Evolutionary conservation across 1,139 yeast genomes (phyloP).

Genomic region (Suhomyces bokatorum): DNA sequence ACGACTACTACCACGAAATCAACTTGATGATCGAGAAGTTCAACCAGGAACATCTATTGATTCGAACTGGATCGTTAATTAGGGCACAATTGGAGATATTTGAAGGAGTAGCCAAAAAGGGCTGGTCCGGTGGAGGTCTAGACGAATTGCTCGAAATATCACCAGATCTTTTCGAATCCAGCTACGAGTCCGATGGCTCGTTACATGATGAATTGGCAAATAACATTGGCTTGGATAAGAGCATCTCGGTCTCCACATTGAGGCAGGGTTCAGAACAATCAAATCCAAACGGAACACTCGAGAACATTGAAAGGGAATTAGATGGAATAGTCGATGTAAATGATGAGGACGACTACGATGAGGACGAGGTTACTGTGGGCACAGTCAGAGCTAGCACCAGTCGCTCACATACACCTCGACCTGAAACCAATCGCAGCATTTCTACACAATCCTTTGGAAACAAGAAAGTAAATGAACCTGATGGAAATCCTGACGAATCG

Average conservation of each 20-base stretch:
- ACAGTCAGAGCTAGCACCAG: background rate
- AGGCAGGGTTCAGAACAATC: slow-evolving; percentile 6
- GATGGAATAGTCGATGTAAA: slow-evolving; percentile 1
- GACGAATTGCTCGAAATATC: slow-evolving; percentile 61
- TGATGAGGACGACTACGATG: slow-evolving; percentile 9
- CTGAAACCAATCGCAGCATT: background rate
- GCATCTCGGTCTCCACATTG: slow-evolving; percentile 14
- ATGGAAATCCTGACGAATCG: slow-evolving; percentile 26
- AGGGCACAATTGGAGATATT: slow-evolving; percentile 79
- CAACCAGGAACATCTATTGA: slow-evolving; percentile 51
- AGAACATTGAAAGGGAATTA: slow-evolving; percentile 1
- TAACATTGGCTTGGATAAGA: slow-evolving; percentile 10
- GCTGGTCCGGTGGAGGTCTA: slow-evolving; percentile 85
- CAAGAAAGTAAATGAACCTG: slow-evolving; percentile 4
- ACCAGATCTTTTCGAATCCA: slow-evolving; percentile 50
- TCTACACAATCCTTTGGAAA: background rate
- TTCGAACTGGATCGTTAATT: slow-evolving; percentile 62
- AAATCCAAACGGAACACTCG: background rate
- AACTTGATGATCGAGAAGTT: slow-evolving; percentile 49
- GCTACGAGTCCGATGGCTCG: slow-evolving; percentile 12
- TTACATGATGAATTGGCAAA: background rate
- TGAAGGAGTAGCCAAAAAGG: slow-evolving; percentile 80
- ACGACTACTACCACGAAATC: slow-evolving; percentile 69
- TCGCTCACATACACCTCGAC: background rate
- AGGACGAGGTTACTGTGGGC: slow-evolving; percentile 3